Conservation (phyloP, 805 yeast species). For the Barnettozyma salicaria region DNA sequence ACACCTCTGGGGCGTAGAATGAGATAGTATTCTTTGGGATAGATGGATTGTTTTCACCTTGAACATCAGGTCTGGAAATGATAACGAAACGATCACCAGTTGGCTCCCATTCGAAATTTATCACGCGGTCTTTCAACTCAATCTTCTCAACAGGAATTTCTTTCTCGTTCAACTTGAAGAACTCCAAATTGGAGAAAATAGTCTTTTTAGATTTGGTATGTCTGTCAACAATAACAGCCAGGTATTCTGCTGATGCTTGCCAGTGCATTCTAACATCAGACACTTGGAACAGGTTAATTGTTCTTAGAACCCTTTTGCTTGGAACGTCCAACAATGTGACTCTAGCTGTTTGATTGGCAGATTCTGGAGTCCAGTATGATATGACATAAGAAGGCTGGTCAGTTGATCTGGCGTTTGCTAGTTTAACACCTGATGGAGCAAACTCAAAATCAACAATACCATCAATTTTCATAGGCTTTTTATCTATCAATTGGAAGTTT, state of each 20-base stretch:
- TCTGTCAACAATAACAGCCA: constrained; percentile 94
- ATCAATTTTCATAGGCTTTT: constrained; percentile 75
- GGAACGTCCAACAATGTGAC: constrained; percentile 88
- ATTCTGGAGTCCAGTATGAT: constrained; percentile 97
- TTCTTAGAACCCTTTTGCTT: constrained; percentile 74
- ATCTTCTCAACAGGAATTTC: constrained; percentile 92
- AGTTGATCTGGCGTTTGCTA: constrained; percentile 48
- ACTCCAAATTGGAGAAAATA: constrained; percentile 82
- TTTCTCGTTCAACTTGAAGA: constrained; percentile 80
- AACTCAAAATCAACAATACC: constrained; percentile 89
- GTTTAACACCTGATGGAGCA: constrained; percentile 81
- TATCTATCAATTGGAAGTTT: constrained; percentile 75
- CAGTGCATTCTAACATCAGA: constrained; percentile 86
- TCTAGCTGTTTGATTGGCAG: constrained; percentile 86
- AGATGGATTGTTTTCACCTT: constrained; percentile 48
- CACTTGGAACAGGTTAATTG: constrained; percentile 92
- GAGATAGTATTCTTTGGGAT: constrained; percentile 59
- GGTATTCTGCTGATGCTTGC: constrained; percentile 80
- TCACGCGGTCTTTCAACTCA: constrained; percentile 84
- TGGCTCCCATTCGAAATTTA: constrained; percentile 96
- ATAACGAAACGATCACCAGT: constrained; percentile 79
- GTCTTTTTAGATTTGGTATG: constrained; percentile 95
- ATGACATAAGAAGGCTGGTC: constrained; percentile 60
- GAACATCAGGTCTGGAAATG: constrained; percentile 54
- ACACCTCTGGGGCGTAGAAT: constrained; percentile 77